These are phyloP conservation scores for Suillus occidentalis DNA, from an alignment of 768 basidiomycete species.

Conservation along the genomic window DNA sequence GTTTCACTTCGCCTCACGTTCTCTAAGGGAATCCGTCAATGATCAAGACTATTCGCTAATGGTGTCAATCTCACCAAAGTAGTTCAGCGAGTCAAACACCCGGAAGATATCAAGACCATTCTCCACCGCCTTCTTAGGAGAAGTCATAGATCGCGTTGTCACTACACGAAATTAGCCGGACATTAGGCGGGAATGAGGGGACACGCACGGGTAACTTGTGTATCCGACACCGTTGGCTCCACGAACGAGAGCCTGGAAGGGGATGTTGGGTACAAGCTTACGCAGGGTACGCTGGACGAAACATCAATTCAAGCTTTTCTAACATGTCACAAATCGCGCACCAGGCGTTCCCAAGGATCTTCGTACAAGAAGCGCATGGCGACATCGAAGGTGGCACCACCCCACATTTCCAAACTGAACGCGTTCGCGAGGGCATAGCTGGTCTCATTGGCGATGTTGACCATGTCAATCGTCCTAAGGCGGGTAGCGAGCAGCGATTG, in stretches of 20 bases:
- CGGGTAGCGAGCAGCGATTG: slow-evolving; percentile 97
- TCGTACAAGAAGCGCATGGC: slow-evolving; percentile 99
- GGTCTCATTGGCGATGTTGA: slow-evolving; percentile 97
- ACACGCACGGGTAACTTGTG: slow-evolving; percentile 90
- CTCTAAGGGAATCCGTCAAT: slow-evolving; percentile 42
- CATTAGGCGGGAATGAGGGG: neutral
- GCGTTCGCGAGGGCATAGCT: slow-evolving; percentile 93
- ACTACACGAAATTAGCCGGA: slow-evolving; percentile 37
- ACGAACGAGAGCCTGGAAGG: slow-evolving; percentile 96
- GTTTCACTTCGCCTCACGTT: slow-evolving; percentile 50
- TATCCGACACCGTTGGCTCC: slow-evolving; percentile 99
- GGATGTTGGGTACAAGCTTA: slow-evolving; percentile 97
- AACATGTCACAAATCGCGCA: slow-evolving; percentile 35
- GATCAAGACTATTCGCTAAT: neutral
- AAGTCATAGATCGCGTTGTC: slow-evolving; percentile 99
- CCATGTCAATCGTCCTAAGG: slow-evolving; percentile 94
- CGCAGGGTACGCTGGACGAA: slow-evolving; percentile 74
- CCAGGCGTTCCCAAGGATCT: slow-evolving; percentile 98
- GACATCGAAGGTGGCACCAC: slow-evolving; percentile 98
- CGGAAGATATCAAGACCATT: slow-evolving; percentile 99
- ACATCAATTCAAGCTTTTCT: slow-evolving; percentile 14
- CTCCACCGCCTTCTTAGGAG: slow-evolving; percentile 99
- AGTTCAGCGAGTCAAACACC: slow-evolving; percentile 98
- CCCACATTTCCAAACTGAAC: slow-evolving; percentile 98
- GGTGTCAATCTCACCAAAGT: slow-evolving; percentile 71